Base-by-base conservation (phyloP, 768 basidiomycete genomes). In the Boletus coccyginus region DNA sequence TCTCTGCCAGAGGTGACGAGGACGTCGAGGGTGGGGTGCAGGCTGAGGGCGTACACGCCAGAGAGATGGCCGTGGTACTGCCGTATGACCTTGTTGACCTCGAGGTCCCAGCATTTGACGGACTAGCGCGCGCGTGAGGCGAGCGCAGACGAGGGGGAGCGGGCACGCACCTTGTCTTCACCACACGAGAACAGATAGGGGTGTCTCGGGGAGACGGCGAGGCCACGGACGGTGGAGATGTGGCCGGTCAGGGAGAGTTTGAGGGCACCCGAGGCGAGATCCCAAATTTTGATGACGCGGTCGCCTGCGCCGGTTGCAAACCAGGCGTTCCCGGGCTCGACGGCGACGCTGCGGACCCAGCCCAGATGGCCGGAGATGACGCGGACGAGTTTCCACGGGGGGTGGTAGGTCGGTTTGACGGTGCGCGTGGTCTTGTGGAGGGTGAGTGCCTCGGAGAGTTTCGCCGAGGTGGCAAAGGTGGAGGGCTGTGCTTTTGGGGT, bases 101-200 rank as follows among this genome's bases (percentile, higher is more conserved):
- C 97, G 48, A 99, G 75, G 66, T 99, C 97, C 97, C 97, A 98
- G 65, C 97, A 98, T 77, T 98, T 98, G 36, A 99, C 97, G 97
- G 98, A 98, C 94, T 97, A 68, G 14, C 9, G 19, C 29, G 38
- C 32, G 38, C 32, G 8, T 48, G 57, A 55, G 46, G 19, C 7
- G 14, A 8, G 39, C 12, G 6, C 8, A 5, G 11, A 24, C 27
- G 17, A n/a, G 17, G 29, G 33, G 5, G 53, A 4, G 21, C 6
- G 7, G 6, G 3, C 14, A 63, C 81, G 57, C 53, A 91, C 94
- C 85, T 99, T 98, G 73, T 99, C 97, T 72, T 99, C 97, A 50
- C 91, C 94, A 61, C 93, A 95, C 8, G 94, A 96, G 70, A 99
- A 99, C 40, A 99, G 77, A 73, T 99, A 99, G 3, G 97, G 97